These are phyloP conservation scores for Diplotaxis tenuifolia DNA, from an alignment of 345 rosid genomes.

Conservation along the genomic window DNA sequence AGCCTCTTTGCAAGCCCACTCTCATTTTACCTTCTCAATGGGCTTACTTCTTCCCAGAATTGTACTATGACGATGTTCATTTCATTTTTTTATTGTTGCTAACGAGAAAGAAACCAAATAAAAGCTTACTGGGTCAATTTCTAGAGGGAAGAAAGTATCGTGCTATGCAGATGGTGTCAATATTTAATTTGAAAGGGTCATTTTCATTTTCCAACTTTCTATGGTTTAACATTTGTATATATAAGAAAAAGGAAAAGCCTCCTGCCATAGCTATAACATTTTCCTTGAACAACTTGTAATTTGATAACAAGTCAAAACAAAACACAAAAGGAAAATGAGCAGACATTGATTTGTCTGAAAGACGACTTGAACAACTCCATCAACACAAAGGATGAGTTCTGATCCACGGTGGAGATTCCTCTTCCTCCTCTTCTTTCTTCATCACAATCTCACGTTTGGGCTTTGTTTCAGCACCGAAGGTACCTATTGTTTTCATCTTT, in stretches of 20 bases:
- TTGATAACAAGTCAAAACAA: conserved; percentile 9
- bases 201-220: conserved; percentile 17
- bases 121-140: conserved; percentile 34
- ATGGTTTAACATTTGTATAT: conserved; percentile 21
- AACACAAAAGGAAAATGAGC: conserved; percentile 18
- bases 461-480: conserved; percentile 33
- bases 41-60: neutral
- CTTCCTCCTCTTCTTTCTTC: conserved; percentile 31
- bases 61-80: neutral
- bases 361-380: conserved; percentile 37
- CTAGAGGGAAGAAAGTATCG: conserved; percentile 21
- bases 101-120: neutral
- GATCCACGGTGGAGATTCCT: conserved; percentile 58
- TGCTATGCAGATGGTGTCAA: conserved; percentile 34
- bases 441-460: conserved; percentile 27
- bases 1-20: conserved; percentile 21
- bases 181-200: neutral
- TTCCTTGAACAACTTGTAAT: conserved; percentile 13
- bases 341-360: conserved; percentile 36
- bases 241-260: conserved; percentile 2
- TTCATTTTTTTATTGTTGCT: neutral
- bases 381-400: conserved; percentile 43
- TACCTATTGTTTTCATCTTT: conserved; percentile 1
- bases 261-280: neutral
- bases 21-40: conserved; percentile 12